These are phyloP conservation scores for Trichoderma arundinaceum DNA, from an alignment of 2,329 filamentous ascomycete species.

Conservation along the genomic window DNA sequence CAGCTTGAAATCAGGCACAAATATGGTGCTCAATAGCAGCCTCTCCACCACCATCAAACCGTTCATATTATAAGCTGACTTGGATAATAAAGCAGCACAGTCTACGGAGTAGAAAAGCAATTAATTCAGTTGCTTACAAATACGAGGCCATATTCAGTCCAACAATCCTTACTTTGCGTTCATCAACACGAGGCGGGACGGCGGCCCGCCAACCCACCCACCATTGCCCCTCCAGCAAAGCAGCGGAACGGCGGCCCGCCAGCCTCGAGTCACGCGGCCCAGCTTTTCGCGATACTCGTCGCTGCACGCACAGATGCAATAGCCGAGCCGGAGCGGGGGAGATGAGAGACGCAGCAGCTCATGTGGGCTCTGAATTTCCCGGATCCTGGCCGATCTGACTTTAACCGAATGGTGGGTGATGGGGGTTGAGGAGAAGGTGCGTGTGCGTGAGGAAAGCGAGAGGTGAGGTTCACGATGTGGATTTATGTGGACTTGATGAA, in stretches of 20 bases:
- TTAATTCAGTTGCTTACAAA: too few relatives aligned
- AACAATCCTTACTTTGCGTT: neutral
- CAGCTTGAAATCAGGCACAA: too few relatives aligned
- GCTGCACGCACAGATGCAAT: neutral
- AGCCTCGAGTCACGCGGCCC: conserved; percentile 8
- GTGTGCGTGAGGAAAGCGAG: neutral
- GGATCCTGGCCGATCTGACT: neutral
- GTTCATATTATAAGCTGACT: too few relatives aligned
- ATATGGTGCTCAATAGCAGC: too few relatives aligned
- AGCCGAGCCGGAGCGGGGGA: conserved; percentile 9
- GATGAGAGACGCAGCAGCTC: neutral
- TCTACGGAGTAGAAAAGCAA: too few relatives aligned
- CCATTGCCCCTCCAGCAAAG: neutral
- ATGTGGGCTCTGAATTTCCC: neutral
- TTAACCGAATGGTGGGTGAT: neutral
- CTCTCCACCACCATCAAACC: too few relatives aligned
- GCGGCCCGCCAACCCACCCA: conserved; percentile 15
- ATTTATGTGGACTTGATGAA: too few relatives aligned
- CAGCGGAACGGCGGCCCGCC: conserved; percentile 1
- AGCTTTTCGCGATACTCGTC: neutral
- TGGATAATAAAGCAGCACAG: too few relatives aligned
- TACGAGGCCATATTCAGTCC: too few relatives aligned
- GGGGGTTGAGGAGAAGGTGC: neutral
- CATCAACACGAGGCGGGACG: neutral
- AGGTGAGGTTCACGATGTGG: conserved; percentile 7